Evolutionary conservation across 306 rosid genomes (phyloP).

Genomic region (Trichosanthes cucumerina): DNA sequence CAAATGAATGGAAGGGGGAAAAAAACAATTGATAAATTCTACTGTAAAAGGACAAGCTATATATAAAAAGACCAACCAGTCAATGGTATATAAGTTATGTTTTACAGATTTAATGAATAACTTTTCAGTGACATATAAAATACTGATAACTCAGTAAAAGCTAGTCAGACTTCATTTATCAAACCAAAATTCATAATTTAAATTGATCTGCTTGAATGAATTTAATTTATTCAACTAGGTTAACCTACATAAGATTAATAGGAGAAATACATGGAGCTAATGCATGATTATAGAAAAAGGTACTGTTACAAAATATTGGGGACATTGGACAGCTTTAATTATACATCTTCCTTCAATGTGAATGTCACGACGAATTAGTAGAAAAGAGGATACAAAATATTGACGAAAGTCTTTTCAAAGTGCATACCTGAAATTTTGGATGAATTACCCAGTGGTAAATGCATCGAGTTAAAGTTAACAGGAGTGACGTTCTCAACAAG

Average conservation of each 20-base stretch:
- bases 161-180: not conserved
- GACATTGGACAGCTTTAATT: not conserved
- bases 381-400: not conserved
- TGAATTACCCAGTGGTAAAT: conserved; percentile 21
- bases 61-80: not conserved
- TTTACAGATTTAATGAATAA: not conserved
- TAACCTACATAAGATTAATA: not conserved
- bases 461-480: conserved; percentile 17
- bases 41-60: not conserved
- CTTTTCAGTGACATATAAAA: not conserved
- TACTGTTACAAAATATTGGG: not conserved
- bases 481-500: conserved; percentile 21
- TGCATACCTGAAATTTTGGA: conserved; percentile 38
- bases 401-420: not conserved
- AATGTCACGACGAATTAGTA: not conserved
- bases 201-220: not conserved
- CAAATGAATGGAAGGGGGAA: not conserved
- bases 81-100: not conserved
- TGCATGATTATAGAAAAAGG: not conserved
- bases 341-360: not conserved
- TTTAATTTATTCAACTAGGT: not conserved
- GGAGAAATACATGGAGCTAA: not conserved
- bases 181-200: not conserved
- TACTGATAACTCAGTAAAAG: not conserved
- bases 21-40: not conserved